Evolutionary conservation across 1,284 basidiomycete genomes (phyloP), one percentile per base, ranked within the genome.

Genomic region (Ustilago sp.): DNA sequence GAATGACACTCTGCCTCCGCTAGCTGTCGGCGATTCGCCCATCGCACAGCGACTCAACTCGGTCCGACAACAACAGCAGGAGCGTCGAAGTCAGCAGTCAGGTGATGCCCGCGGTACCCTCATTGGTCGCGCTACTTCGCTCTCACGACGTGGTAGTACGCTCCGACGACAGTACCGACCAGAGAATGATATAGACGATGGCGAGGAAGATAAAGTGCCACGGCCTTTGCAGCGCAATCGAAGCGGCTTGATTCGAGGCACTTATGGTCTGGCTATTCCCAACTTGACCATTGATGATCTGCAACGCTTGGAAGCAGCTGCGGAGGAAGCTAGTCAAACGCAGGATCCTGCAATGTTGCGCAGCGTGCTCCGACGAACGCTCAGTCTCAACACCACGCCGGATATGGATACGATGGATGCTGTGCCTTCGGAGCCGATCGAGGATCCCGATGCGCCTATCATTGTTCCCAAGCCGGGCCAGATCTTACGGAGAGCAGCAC

Each of bases 271-370:
- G 3, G 57, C 60, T 13, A 68, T 67, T 28, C 89, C 88, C 90
- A 92, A 82, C 86, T 88, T 98, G 61, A 96, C 94, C 17, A 93
- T 98, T 86, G 91, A 89, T 80, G 96, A 98, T 87, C 88, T 98
- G 36, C 95, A 98, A 87, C 92, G 91, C 86, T 88, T 99, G 70
- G 96, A 99, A 86, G 90, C 93, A 85, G 88, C 98, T 23, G 94
- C 95, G 51, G 94, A 97, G 87, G 92, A 94, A 86, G 85, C 83
- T 11, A 83, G 79, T 19, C 89, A 90, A 80, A 93, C 90, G 77
- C 92, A 94, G 80, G 94, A 97, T 87, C 93, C 94, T 23, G 90
- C 91, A 52, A 91, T 90, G 56, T 90, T 98, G 80, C 90, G 94
- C 80, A 93, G 89, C 60, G 90, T 95, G 59, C 88, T 99, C 72